Evolutionary conservation across 2,329 filamentous ascomycete genomes (phyloP).

Genomic region (Paecilomyces formosus): DNA sequence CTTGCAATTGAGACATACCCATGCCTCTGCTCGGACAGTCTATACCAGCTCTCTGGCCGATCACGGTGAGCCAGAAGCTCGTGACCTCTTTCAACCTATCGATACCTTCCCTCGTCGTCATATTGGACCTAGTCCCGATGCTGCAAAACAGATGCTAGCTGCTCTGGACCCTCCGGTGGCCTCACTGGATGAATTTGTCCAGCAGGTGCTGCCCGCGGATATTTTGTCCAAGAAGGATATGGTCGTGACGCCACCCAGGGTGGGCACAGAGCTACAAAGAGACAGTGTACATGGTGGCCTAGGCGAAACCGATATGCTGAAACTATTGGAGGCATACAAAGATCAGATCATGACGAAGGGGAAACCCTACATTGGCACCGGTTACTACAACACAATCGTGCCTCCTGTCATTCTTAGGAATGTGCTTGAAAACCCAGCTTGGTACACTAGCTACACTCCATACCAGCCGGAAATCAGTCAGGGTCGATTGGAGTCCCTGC

Average conservation of each 20-base stretch:
- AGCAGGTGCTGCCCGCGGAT: slow-evolving; percentile 72
- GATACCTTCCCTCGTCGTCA: slow-evolving; percentile 70
- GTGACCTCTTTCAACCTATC: slow-evolving; percentile 39
- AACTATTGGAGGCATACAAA: slow-evolving; percentile 31
- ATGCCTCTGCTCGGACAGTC: slow-evolving; percentile 42
- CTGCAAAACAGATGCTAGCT: slow-evolving; percentile 71
- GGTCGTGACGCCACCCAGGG: slow-evolving; percentile 45
- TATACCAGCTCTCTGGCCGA: slow-evolving; percentile 89
- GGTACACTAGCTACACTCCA: slow-evolving; percentile 97
- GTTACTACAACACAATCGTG: slow-evolving; percentile 80
- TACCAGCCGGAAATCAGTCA: slow-evolving; percentile 98
- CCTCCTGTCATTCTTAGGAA: slow-evolving; percentile 90
- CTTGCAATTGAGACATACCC: slow-evolving; percentile 19
- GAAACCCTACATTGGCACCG: slow-evolving; percentile 69
- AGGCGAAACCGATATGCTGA: slow-evolving; percentile 37
- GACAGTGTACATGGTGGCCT: slow-evolving; percentile 38
- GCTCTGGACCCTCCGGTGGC: slow-evolving; percentile 65
- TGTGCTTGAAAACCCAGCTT: slow-evolving; percentile 83
- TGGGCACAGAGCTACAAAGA: slow-evolving; percentile 32
- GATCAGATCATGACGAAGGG: slow-evolving; percentile 55
- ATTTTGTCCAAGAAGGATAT: slow-evolving; percentile 64
- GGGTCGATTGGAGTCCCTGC: slow-evolving; percentile 78
- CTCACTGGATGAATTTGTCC: slow-evolving; percentile 73
- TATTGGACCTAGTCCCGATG: slow-evolving; percentile 70
- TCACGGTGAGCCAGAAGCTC: slow-evolving; percentile 50